phyloP scores from a whole-genome alignment of 495 filamentous ascomycete genomes.

The Chaetomium tenue region DNA sequence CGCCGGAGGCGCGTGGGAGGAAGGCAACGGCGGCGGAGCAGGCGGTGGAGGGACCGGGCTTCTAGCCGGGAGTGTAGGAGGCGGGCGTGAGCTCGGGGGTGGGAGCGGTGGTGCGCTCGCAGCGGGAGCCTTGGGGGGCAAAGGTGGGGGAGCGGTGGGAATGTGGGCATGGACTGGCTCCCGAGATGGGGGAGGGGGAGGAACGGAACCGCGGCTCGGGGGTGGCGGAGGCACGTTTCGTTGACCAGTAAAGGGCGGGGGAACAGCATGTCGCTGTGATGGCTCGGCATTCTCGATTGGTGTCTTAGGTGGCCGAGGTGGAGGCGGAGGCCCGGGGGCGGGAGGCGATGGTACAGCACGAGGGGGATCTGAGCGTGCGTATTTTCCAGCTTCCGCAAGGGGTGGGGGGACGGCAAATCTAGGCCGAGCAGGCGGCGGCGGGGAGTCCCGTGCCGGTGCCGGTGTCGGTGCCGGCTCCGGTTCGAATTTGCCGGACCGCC shows the following conservation, averaged over 20 bases:
- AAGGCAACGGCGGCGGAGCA: conserved; percentile 49
- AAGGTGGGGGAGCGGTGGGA: conserved; percentile 57
- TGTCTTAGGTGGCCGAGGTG: conserved; percentile 83
- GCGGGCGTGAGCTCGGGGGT: conserved; percentile 43
- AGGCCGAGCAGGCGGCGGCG: conserved; percentile 54
- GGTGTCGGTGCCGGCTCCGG: conserved; percentile 43
- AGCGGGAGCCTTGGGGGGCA: conserved; percentile 69
- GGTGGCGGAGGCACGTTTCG: conserved; percentile 71
- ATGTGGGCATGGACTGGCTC: conserved; percentile 44
- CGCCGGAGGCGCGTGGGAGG: conserved; percentile 38
- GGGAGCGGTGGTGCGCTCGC: conserved; percentile 61
- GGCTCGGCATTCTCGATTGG: conserved; percentile 64
- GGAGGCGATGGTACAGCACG: conserved; percentile 59
- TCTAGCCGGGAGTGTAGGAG: conserved; percentile 42
- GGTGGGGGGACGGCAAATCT: conserved; percentile 82
- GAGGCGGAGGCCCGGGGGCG: conserved; percentile 73
- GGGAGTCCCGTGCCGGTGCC: conserved; percentile 57
- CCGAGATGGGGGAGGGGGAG: conserved; percentile 64
- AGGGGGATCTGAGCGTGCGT: conserved; percentile 55
- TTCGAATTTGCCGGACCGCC: conserved; percentile 55
- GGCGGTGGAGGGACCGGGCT: conserved; percentile 50
- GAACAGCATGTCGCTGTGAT: conserved; percentile 65
- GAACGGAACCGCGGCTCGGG: conserved; percentile 63
- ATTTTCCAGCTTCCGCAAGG: conserved; percentile 81
- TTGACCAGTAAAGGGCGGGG: conserved; percentile 76